Base-by-base conservation (phyloP, 2,329 filamentous ascomycete genomes). In the Colletotrichum sansevieriae region DNA sequence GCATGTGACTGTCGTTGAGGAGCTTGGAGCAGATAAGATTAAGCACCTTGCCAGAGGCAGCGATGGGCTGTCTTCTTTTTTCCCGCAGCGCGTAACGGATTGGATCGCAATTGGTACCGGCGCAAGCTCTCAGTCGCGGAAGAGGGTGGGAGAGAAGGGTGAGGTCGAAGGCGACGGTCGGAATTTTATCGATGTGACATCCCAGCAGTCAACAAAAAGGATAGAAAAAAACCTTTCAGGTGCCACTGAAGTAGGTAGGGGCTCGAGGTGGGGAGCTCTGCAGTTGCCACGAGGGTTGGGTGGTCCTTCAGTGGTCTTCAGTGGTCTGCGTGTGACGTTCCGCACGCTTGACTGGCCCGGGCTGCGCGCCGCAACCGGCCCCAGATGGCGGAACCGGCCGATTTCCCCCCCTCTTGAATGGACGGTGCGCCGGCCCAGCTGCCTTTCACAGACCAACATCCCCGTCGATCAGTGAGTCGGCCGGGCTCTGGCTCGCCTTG, bases 361-460 rank as follows among this genome's bases (percentile, higher is more conserved):
- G 12, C 20, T 41, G 25, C 18, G 5, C 39, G 65, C 54, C 61
- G 65, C 65, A 65, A 55, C 61, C 65, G 65, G 61, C 13, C 65
- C 65, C 54, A 37, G 46, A n/a, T 29, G 65, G 65, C 65, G 65
- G 65, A 57, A 65, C 61, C 65, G 65, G 65, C 65, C 65, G 65
- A 54, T 54, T 68, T 18, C n/a, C 44, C 20, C 39, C 12, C 33
- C 39, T 11, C 13, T 29, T n/a, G 29, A 68, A 46, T 68, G 65
- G 54, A 54, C 54, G 65, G 22, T 46, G 37, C 54, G 52, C 60
- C 60, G 61, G 65, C 52, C 60, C 54, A 65, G 44, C 47, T 58
- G 58, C 52, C 33, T 35, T 47, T 65, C 29, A 52, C 46, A 37
- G 65, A 54, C 39, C 43, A 25, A 57, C 59, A 67, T 20, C 64